Evolutionary conservation across 139 green algal genomes (phyloP).

Genomic region (Chlorella sp.): DNA sequence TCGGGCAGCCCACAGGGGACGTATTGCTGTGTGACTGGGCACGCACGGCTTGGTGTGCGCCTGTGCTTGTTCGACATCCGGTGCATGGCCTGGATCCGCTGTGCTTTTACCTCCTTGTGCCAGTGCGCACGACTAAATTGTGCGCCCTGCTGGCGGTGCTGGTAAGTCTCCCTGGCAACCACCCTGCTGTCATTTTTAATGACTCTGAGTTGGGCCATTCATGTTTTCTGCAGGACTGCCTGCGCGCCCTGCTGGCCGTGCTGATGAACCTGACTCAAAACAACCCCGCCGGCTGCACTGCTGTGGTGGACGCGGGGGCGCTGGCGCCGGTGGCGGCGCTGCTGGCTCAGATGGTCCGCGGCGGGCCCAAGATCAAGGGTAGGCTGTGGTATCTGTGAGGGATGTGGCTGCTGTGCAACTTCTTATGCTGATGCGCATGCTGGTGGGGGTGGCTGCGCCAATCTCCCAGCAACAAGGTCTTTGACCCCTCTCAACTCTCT

Average conservation of each 20-base stretch:
- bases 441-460: not conserved
- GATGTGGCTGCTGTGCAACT: not conserved
- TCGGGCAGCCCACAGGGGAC: not conserved
- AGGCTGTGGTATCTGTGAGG: not conserved
- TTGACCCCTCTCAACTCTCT: not conserved
- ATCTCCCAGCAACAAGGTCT: too few species aligned
- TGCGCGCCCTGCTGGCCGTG: conserved; percentile 58
- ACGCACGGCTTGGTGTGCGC: not conserved
- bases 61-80: too few species aligned
- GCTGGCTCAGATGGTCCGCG: conserved; percentile 12
- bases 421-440: not conserved
- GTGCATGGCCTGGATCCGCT: too few species aligned
- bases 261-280: conserved; percentile 82
- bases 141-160: too few species aligned
- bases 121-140: too few species aligned
- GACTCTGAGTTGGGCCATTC: too few species aligned
- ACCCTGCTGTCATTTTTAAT: too few species aligned
- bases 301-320: conserved; percentile 44
- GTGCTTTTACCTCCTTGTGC: too few species aligned
- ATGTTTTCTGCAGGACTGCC: conserved; percentile 45
- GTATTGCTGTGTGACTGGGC: not conserved
- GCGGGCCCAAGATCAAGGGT: conserved; percentile 20
- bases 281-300: conserved; percentile 53
- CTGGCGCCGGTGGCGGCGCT: conserved; percentile 31
- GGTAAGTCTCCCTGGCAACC: not conserved